Evolutionary conservation across 345 rosid species (phyloP).

Genomic region (Conringia planisiliqua): DNA sequence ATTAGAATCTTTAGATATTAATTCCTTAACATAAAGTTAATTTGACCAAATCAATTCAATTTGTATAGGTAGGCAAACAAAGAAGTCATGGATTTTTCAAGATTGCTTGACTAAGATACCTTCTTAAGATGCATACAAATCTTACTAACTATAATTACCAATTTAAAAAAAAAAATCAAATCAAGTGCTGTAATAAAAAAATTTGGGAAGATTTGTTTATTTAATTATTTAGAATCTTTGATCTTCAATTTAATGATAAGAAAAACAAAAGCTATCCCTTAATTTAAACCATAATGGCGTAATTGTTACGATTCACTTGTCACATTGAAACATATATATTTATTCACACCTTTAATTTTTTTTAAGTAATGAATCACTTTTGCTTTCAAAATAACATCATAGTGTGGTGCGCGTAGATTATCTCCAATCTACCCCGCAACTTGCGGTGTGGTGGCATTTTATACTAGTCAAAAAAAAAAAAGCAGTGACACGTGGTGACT

Average conservation of each 20-base stretch:
- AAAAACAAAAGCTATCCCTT: background rate
- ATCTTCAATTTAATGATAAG: constrained; percentile 4
- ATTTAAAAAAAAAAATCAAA: background rate
- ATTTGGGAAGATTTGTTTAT: background rate
- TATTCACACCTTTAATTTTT: background rate
- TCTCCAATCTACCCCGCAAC: constrained; percentile 34
- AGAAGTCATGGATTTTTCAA: background rate
- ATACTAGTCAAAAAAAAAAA: constrained; percentile 11
- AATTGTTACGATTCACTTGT: constrained; percentile 28
- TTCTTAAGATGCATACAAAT: constrained; percentile 1
- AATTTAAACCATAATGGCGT: constrained; percentile 17
- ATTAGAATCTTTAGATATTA: background rate
- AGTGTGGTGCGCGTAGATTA: constrained; percentile 28
- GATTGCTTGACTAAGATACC: constrained; percentile 1
- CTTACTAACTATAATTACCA: background rate
- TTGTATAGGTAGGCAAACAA: background rate
- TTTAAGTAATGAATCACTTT: constrained; percentile 9
- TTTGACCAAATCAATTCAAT: background rate
- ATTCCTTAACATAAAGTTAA: background rate
- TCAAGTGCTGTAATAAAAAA: background rate
- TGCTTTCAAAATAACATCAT: constrained; percentile 14
- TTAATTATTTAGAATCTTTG: constrained; percentile 4
- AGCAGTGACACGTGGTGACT: background rate
- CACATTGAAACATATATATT: background rate
- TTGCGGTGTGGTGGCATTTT: constrained; percentile 20